Conservation (phyloP, 2,329 filamentous ascomycete genomes). For the Epichloe gansuensis region DNA sequence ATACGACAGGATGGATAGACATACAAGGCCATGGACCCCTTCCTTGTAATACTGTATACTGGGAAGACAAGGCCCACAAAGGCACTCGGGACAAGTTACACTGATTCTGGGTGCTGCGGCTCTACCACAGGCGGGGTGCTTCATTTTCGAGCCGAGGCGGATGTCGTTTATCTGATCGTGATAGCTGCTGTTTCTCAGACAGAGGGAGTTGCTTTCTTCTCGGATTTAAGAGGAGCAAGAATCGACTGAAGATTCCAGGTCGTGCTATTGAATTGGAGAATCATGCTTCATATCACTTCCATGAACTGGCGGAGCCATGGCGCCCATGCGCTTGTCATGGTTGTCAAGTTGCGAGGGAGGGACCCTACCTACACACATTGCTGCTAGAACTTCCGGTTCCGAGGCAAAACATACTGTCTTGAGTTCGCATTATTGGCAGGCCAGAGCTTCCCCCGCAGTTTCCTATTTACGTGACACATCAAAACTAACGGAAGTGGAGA, state of each 20-base stretch:
- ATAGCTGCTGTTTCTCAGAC: slow-evolving; percentile 7
- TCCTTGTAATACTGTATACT: neutral
- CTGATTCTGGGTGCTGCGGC: neutral
- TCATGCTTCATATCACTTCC: too few species aligned
- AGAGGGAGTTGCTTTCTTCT: slow-evolving; percentile 4
- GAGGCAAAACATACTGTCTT: too few species aligned
- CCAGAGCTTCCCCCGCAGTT: too few species aligned
- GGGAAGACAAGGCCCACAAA: slow-evolving; percentile 5
- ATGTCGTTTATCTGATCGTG: slow-evolving; percentile 8
- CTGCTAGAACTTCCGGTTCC: too few species aligned
- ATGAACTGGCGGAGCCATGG: too few species aligned
- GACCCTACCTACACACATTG: too few species aligned
- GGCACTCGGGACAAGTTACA: slow-evolving; percentile 6
- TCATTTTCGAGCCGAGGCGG: slow-evolving; percentile 5
- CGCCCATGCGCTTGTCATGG: too few species aligned
- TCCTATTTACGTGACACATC: too few species aligned
- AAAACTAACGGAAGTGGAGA: rapidly evolving
- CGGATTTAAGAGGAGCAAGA: neutral
- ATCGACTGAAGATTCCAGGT: neutral
- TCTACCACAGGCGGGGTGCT: neutral
- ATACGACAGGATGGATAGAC: neutral
- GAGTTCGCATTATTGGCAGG: too few species aligned
- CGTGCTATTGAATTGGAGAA: too few species aligned
- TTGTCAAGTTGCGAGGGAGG: too few species aligned
- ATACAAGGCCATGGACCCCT: slow-evolving; percentile 3